A percentile compares a stretch with the other conserved stretches of the same genome.
Conservation (phyloP, 2,329 filamentous ascomycete species). For the Emmonsiellopsis sp. region DNA sequence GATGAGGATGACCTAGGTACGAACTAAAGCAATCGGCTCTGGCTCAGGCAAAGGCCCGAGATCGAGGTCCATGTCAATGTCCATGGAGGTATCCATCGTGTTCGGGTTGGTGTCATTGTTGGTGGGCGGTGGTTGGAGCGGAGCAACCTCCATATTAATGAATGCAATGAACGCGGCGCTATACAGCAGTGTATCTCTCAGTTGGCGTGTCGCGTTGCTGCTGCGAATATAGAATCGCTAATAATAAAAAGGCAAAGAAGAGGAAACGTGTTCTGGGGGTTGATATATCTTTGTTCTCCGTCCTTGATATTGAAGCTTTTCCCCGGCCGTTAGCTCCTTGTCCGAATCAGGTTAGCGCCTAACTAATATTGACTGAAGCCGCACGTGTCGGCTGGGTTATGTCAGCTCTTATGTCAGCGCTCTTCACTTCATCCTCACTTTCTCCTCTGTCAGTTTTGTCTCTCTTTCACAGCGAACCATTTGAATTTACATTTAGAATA, state of each 20-base stretch:
- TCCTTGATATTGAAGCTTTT: neutral
- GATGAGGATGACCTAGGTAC: neutral
- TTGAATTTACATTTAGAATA: too few species aligned
- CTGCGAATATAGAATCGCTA: neutral
- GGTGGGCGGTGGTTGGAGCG: conserved; percentile 7
- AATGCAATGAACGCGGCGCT: neutral
- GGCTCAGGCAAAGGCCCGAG: conserved; percentile 40
- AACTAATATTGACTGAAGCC: too few species aligned
- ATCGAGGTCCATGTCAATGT: conserved; percentile 65
- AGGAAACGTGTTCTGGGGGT: neutral
- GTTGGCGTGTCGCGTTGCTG: neutral
- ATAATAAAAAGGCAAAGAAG: neutral
- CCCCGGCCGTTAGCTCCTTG: neutral
- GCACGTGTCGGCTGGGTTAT: too few species aligned
- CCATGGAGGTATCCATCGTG: conserved; percentile 41
- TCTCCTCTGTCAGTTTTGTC: too few species aligned
- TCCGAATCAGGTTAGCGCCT: neutral
- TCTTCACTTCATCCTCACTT: too few species aligned
- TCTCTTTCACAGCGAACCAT: too few species aligned
- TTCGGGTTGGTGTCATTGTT: conserved; percentile 7
- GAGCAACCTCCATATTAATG: conserved; percentile 14
- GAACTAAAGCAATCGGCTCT: conserved; percentile 22
- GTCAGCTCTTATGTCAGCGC: too few species aligned
- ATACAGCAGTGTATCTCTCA: neutral
- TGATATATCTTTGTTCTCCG: neutral